A percentile compares a stretch with the other conserved stretches of the same genome.
Evolutionary conservation across 306 rosid genomes (phyloP).

Genomic region (Phaseolus lunatus): DNA sequence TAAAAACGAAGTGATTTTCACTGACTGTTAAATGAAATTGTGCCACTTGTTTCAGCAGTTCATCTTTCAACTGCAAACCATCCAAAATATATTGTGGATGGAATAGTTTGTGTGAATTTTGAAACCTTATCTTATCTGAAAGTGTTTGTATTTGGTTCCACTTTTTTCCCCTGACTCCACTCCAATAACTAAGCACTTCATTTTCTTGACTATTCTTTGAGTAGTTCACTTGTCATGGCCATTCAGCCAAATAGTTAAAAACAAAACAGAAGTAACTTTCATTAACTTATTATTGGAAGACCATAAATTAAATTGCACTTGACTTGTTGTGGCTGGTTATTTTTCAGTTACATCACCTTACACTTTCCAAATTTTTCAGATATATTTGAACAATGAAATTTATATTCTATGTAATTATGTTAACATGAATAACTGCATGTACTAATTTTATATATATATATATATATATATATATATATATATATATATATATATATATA

Average conservation of each 20-base stretch:
- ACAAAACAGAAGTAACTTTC: background rate
- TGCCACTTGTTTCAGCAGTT: background rate
- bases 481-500: too few species aligned
- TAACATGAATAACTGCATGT: too few species aligned
- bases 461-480: too few species aligned
- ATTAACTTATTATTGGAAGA: background rate
- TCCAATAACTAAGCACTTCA: background rate
- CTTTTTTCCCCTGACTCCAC: background rate
- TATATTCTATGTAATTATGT: too few species aligned
- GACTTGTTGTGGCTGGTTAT: background rate
- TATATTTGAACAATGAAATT: too few species aligned
- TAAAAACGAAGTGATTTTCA: background rate
- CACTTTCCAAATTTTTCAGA: background rate
- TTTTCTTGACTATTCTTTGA: background rate
- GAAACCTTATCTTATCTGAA: background rate
- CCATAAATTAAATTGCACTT: background rate
- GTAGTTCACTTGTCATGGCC: background rate
- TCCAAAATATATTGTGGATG: background rate
- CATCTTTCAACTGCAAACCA: background rate
- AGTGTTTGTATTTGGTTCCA: background rate
- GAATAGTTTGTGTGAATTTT: background rate
- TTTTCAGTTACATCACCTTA: background rate
- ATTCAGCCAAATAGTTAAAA: too few species aligned
- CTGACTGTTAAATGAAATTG: background rate
- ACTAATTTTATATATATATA: too few species aligned